phyloP scores from a whole-genome alignment of 805 yeast genomes.

The Kazachstania africana region DNA sequence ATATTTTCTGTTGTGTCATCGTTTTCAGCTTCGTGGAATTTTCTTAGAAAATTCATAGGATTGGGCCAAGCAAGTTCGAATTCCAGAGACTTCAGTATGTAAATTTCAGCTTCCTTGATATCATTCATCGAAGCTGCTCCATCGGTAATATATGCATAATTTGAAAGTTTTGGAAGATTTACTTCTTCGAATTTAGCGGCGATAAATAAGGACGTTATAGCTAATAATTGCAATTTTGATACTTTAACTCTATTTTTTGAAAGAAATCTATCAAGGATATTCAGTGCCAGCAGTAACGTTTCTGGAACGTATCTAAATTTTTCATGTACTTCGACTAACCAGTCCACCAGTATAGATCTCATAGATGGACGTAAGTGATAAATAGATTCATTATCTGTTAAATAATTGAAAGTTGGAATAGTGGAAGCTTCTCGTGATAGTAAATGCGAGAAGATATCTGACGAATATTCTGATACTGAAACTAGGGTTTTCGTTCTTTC shows the following conservation, averaged over 20 bases:
- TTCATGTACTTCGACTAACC: constrained; percentile 85
- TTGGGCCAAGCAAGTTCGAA: constrained; percentile 77
- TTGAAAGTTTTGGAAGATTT: constrained; percentile 70
- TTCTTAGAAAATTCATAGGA: constrained; percentile 79
- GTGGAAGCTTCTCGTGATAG: constrained; percentile 55
- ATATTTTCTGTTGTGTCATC: constrained; percentile 72
- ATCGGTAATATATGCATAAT: constrained; percentile 80
- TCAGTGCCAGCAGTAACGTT: constrained; percentile 71
- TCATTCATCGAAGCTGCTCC: constrained; percentile 77
- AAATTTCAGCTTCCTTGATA: constrained; percentile 72
- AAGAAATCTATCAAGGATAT: constrained; percentile 80
- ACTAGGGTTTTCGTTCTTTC: no score
- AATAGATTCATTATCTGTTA: constrained; percentile 37
- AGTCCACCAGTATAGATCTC: constrained; percentile 79
- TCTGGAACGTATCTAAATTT: constrained; percentile 76
- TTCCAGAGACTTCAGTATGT: constrained; percentile 54
- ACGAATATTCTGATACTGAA: constrained; percentile 82
- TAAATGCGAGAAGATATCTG: constrained; percentile 71
- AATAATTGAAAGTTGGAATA: constrained; percentile 55
- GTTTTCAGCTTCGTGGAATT: constrained; percentile 81
- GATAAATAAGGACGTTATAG: constrained; percentile 73
- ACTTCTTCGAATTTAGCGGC: constrained; percentile 96
- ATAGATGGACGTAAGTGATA: constrained; percentile 62
- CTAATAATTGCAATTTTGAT: constrained; percentile 71
- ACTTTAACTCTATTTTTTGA: constrained; percentile 61